These are phyloP conservation scores for Cutaneotrichosporon sp. DNA, from an alignment of 1,284 basidiomycete genomes.

Conservation along the genomic window DNA sequence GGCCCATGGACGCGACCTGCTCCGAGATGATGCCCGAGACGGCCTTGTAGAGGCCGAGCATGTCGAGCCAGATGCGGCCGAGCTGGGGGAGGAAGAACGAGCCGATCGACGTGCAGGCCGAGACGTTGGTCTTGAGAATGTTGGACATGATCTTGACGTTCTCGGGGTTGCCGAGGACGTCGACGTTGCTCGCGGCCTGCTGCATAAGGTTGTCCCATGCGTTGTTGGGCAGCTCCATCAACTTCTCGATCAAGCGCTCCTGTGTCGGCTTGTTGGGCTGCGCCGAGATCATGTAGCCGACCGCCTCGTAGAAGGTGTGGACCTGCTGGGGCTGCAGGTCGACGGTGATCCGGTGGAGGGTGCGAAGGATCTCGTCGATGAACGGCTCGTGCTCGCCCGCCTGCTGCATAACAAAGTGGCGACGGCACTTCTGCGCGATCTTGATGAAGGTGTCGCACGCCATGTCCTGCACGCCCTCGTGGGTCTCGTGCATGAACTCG, in stretches of 20 bases:
- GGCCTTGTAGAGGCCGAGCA: slow-evolving; percentile 97
- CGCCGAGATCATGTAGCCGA: slow-evolving; percentile 99
- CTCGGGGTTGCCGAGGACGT: slow-evolving; percentile 85
- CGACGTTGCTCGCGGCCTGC: slow-evolving; percentile 90
- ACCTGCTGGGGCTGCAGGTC: slow-evolving; percentile 95
- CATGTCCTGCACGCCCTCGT: slow-evolving; percentile 99
- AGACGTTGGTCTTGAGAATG: slow-evolving; percentile 98
- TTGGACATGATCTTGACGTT: slow-evolving; percentile 98
- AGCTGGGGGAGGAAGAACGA: slow-evolving; percentile 97
- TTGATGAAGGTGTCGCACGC: slow-evolving; percentile 99
- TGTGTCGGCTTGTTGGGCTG: slow-evolving; percentile 98
- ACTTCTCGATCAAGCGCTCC: slow-evolving; percentile 88
- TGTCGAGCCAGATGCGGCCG: slow-evolving; percentile 94
- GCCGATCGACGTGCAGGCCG: slow-evolving; percentile 95
- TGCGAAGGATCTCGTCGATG: slow-evolving; percentile 94
- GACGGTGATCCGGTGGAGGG: slow-evolving; percentile 90
- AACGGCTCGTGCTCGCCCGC: slow-evolving; percentile 97
- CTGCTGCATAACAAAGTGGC: slow-evolving; percentile 99
- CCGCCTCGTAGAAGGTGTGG: slow-evolving; percentile 96
- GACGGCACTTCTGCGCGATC: slow-evolving; percentile 97
- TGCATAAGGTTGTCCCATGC: slow-evolving; percentile 98
- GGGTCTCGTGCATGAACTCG: slow-evolving; percentile 99
- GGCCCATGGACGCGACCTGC: slow-evolving; percentile 81
- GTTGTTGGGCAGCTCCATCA: slow-evolving; percentile 98
- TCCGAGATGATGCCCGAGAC: slow-evolving; percentile 98